A percentile compares a stretch with the other conserved stretches of the same genome.
Evolutionary conservation across 352 stramenopile genomes (phyloP).

Genomic region (Globisporangium parvum): DNA sequence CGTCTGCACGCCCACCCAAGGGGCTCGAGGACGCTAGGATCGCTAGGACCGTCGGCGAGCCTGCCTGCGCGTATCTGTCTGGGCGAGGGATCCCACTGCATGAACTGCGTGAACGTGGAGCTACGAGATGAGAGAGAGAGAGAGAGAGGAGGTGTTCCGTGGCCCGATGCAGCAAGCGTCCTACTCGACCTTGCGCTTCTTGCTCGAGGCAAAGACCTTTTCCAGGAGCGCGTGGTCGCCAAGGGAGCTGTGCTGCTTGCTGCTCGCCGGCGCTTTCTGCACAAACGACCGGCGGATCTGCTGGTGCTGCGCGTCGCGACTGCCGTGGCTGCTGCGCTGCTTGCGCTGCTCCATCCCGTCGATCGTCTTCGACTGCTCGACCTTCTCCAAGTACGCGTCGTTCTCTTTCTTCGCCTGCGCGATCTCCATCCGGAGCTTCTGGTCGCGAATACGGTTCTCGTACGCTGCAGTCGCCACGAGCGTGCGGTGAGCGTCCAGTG

Average conservation of each 20-base stretch:
- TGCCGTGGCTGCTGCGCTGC: constrained; percentile 21
- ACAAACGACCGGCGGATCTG: constrained; percentile 72
- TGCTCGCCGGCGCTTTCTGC: constrained; percentile 65
- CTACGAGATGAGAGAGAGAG: background rate
- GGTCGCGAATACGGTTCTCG: constrained; percentile 81
- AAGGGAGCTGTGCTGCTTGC: constrained; percentile 59
- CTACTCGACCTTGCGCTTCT: constrained; percentile 46
- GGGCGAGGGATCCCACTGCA: background rate
- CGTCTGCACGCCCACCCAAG: no score
- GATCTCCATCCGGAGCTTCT: constrained; percentile 85
- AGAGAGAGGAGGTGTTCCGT: no score
- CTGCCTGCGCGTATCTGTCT: constrained; percentile 13
- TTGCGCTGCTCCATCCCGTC: constrained; percentile 84
- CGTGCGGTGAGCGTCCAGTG: background rate
- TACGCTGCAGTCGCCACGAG: constrained; percentile 29
- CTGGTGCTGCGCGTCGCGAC: constrained; percentile 16
- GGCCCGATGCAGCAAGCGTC: no score
- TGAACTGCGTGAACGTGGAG: constrained; percentile 1
- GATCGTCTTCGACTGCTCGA: constrained; percentile 84
- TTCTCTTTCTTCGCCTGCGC: constrained; percentile 85
- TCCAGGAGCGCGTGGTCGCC: constrained; percentile 33
- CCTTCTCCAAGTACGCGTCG: constrained; percentile 79
- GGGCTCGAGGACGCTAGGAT: no score
- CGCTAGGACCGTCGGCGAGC: no score
- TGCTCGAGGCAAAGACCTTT: constrained; percentile 60